Conservation (phyloP, 331 rosid species). For the Acacia pycnantha region DNA sequence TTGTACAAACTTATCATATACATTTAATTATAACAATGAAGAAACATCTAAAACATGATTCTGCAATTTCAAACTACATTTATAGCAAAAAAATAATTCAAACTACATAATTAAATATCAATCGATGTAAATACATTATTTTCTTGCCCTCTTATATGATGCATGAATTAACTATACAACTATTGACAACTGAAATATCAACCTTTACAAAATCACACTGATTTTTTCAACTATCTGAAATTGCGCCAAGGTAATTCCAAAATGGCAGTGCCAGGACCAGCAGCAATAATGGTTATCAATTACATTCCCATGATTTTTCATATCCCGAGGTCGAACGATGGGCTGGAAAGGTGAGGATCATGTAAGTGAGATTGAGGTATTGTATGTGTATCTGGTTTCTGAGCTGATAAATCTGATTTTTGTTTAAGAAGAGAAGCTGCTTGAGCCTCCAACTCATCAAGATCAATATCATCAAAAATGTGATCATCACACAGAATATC, state of each 20-base stretch:
- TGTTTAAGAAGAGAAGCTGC: slow-evolving; percentile 66
- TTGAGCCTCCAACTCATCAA: slow-evolving; percentile 80
- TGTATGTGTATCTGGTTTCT: slow-evolving; percentile 31
- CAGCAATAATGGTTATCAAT: not conserved
- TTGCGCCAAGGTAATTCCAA: slow-evolving; percentile 2
- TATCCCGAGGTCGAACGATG: slow-evolving; percentile 92
- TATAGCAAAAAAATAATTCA: no score
- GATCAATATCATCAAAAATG: slow-evolving; percentile 66
- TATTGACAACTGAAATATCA: not conserved
- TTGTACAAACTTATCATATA: not conserved
- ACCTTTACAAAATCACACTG: not conserved
- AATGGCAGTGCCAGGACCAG: slow-evolving; percentile 3
- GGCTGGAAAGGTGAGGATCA: slow-evolving; percentile 34
- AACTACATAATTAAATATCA: not conserved
- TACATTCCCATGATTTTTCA: slow-evolving; percentile 27
- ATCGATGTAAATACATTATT: not conserved
- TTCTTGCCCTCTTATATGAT: not conserved
- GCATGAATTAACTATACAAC: not conserved
- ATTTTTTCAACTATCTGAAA: not conserved
- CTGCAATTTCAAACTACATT: not conserved
- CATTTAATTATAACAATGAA: not conserved
- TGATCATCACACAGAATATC: slow-evolving; percentile 64
- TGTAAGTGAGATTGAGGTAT: slow-evolving; percentile 34
- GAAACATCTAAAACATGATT: not conserved
- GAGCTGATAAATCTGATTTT: slow-evolving; percentile 47